phyloP scores from a whole-genome alignment of 306 rosid genomes.

The Abrus precatorius region DNA sequence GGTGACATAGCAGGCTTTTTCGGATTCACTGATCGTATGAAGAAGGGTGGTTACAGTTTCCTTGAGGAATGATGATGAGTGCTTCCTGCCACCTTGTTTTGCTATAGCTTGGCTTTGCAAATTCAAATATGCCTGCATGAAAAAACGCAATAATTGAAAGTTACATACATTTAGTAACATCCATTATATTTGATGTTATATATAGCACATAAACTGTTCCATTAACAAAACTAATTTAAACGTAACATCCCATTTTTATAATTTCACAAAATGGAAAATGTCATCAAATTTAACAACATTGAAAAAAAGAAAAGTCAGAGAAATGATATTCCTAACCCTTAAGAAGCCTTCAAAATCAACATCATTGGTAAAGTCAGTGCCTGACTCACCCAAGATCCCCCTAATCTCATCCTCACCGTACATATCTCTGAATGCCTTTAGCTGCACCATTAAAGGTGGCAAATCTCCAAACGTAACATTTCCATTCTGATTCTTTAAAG shows the following conservation, averaged over 20 bases:
- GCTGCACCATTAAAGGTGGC: constrained; percentile 70
- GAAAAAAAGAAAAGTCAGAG: neutral
- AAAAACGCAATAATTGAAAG: constrained; percentile 40
- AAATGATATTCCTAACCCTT: constrained; percentile 63
- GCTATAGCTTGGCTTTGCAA: constrained; percentile 67
- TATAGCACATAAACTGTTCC: constrained; percentile 21
- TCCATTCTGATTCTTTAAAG: constrained; percentile 75
- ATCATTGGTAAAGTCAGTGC: constrained; percentile 64
- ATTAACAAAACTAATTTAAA: constrained; percentile 31
- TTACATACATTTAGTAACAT: constrained; percentile 28
- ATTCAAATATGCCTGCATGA: constrained; percentile 73
- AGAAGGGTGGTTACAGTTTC: constrained; percentile 89
- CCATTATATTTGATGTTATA: constrained; percentile 29
- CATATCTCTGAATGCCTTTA: constrained; percentile 72
- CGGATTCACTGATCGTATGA: constrained; percentile 92
- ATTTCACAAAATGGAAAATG: constrained; percentile 16
- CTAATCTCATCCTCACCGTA: constrained; percentile 75
- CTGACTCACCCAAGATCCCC: constrained; percentile 68
- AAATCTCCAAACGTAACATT: constrained; percentile 76
- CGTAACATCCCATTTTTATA: neutral
- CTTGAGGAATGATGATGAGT: constrained; percentile 86
- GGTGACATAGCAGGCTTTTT: constrained; percentile 82
- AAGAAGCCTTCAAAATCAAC: constrained; percentile 92
- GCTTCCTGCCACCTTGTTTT: constrained; percentile 70
- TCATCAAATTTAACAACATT: neutral